Base-by-base conservation (phyloP, 2,329 filamentous ascomycete species). In the Epichloe aotearoae region DNA sequence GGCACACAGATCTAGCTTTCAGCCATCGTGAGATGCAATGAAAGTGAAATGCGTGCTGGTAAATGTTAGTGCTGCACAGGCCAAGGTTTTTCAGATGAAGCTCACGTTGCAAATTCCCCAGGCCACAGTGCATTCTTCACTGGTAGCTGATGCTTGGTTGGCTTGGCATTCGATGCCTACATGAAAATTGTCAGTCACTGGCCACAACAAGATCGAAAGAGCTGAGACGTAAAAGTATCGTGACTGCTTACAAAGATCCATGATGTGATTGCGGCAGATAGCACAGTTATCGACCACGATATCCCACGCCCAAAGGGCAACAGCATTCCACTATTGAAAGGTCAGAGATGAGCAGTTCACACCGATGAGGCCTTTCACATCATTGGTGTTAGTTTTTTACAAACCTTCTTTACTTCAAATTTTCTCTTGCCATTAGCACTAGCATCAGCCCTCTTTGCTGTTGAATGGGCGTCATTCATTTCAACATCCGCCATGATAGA, bases 221-320 rank as follows among this genome's bases (percentile, higher is more conserved):
- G 10, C 15, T 38, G 12, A 50, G 17, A 40, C 10, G 15, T 17
- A 5, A 15, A 15, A 17, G 12, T 5, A 30, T 47, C 23, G 42
- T 34, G 10, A 19, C 39, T n/a, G 68, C 82, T 60, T 73, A 89
- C 93, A 98, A 30, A 98, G 77, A 69, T 98, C 93, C 93, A 98
- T 98, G 69, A 98, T 98, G 69, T 98, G 93, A 68, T 98, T 98
- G 66, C 93, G 81, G 76, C 93, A 98, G 66, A 98, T 98, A 62
- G 93, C 93, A 67, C 93, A 98, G 77, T 98, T 98, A 72, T 98
- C 93, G 54, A 98, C 93, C 34, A 97, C 90, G 53, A 98, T 98
- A 66, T 98, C 93, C 93, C 93, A 98, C 0, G 93, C 93, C 93
- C 93, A 98, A 2, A 98, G 77, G 40, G 93, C 90, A 48, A 98